These are phyloP conservation scores for Daucus carota DNA, from an alignment of 129 eudicot genomes.

Conservation along the genomic window DH1_v3.0 NC_030387.2:795001-795500, in stretches of 20 bases:
- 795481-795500: conserved; percentile 5
- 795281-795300: conserved; percentile 2
- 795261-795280: background rate
- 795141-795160: conserved; percentile 7
- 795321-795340: background rate
- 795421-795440: background rate
- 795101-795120: conserved; percentile 10
- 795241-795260: background rate
- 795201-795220: conserved; percentile 3
- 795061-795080: conserved; percentile 5
- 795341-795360: conserved; percentile 3
- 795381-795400: conserved; percentile 9
- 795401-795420: background rate
- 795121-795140: conserved; percentile 8
- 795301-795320: background rate
- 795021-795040: conserved; percentile 3
- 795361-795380: conserved; percentile 6
- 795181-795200: background rate
- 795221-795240: conserved; percentile 3
- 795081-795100: conserved; percentile 15
- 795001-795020: conserved; percentile 4
- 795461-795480: conserved; percentile 5
- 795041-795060: conserved; percentile 9
- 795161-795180: conserved; percentile 14
- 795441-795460: conserved; percentile 5